These are phyloP conservation scores for Ganoderma meredithae DNA, from an alignment of 1,284 basidiomycete species.

Conservation along the genomic window DNA sequence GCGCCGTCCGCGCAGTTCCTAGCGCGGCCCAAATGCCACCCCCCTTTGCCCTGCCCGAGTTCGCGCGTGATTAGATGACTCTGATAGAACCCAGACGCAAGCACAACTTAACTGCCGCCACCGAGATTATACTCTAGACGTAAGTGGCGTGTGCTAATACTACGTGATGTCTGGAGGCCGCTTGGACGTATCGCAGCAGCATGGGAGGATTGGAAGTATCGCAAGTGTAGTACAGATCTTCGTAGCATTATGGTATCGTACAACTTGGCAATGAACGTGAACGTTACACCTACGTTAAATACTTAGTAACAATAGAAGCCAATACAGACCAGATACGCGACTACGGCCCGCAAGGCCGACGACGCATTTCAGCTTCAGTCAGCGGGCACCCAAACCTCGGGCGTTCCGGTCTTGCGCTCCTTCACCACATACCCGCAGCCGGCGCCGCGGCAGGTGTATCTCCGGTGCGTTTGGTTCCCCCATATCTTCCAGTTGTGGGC, in stretches of 20 bases:
- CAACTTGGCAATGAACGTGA: background rate
- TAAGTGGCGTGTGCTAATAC: background rate
- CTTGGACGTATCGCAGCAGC: background rate
- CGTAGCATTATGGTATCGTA: background rate
- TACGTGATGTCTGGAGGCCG: background rate
- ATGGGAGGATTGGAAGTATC: background rate
- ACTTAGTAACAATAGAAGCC: background rate
- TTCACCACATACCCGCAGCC: constrained; percentile 18
- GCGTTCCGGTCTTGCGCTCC: constrained; percentile 24
- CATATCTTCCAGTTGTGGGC: constrained; percentile 26
- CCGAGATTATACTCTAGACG: background rate
- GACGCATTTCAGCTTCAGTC: constrained; percentile 1
- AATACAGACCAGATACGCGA: background rate
- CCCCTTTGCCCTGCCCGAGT: too few relatives aligned
- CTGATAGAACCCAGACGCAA: background rate
- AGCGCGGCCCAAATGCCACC: too few relatives aligned
- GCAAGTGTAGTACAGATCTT: background rate
- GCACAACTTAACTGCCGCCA: background rate
- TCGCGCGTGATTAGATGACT: too few relatives aligned
- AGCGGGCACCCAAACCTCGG: constrained; percentile 18
- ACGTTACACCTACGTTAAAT: background rate
- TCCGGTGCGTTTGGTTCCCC: constrained; percentile 21
- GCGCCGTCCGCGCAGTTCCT: too few relatives aligned
- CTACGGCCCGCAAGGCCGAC: background rate
- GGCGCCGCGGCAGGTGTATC: constrained; percentile 22